Percentiles rank a stretch among this genome's conserved stretches.
Conservation (phyloP, 345 rosid genomes). For the Acer yangbiense region DNA sequence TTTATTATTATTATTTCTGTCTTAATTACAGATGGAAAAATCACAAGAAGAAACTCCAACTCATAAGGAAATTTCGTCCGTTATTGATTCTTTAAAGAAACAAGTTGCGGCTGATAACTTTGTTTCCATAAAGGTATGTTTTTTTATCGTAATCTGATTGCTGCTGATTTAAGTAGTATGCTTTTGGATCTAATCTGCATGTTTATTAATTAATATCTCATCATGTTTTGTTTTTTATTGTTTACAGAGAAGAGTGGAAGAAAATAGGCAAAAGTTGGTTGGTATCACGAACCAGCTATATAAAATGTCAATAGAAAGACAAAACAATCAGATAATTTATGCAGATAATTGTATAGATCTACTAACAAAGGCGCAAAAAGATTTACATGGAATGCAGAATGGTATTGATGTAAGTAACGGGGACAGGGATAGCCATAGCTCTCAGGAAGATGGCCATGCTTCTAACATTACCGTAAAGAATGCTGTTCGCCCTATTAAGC, state of each 20-base stretch:
- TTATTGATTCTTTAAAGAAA: conserved; percentile 67
- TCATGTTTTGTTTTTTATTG: background rate
- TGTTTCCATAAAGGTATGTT: conserved; percentile 61
- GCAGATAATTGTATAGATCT: conserved; percentile 48
- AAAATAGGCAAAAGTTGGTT: conserved; percentile 62
- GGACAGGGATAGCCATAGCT: conserved; percentile 52
- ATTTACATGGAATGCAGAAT: conserved; percentile 59
- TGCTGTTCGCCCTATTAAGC: conserved; percentile 74
- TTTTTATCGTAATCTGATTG: background rate
- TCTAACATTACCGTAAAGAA: conserved; percentile 71
- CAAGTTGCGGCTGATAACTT: conserved; percentile 66
- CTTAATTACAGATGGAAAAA: conserved; percentile 30
- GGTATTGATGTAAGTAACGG: conserved; percentile 55
- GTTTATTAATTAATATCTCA: background rate
- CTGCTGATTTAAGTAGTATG: conserved; percentile 11
- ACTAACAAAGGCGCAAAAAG: conserved; percentile 77
- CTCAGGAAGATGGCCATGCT: conserved; percentile 59
- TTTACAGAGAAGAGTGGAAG: conserved; percentile 76
- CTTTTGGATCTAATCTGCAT: conserved; percentile 15
- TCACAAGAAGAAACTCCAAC: conserved; percentile 30
- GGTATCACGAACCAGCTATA: conserved; percentile 56
- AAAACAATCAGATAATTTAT: conserved; percentile 35
- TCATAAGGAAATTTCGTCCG: conserved; percentile 49
- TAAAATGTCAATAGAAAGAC: conserved; percentile 58
- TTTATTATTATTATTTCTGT: background rate